Conservation (phyloP, 2,329 filamentous ascomycete species). For the Ophiocordyceps camponoti-floridani region DNA sequence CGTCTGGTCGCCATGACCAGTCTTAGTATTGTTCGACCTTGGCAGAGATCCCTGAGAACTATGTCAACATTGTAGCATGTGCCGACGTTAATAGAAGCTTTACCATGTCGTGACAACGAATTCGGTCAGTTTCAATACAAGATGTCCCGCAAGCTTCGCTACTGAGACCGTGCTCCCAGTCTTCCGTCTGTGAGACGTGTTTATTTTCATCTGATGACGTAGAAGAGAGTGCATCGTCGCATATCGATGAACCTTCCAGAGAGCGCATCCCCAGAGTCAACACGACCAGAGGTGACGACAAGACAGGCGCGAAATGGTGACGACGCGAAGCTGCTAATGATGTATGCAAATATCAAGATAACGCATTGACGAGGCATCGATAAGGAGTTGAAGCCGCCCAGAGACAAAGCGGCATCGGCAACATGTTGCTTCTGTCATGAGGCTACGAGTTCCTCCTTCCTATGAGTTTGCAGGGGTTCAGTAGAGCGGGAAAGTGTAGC, state of each 20-base stretch:
- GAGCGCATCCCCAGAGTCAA: background rate
- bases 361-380: background rate
- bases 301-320: background rate
- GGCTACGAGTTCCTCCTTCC: background rate
- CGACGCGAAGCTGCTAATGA: background rate
- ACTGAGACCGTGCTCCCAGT: background rate
- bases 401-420: background rate
- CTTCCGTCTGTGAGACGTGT: too few species aligned
- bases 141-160: background rate
- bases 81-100: background rate
- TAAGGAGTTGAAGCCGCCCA: background rate
- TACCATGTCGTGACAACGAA: conserved; percentile 1
- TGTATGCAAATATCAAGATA: background rate
- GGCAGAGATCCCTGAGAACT: background rate
- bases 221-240: background rate
- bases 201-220: background rate
- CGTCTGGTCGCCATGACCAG: conserved; percentile 6
- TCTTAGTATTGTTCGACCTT: conserved; percentile 2
- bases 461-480: too few species aligned
- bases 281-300: too few species aligned
- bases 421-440: background rate
- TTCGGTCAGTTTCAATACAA: conserved; percentile 2
- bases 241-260: background rate
- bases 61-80: background rate
- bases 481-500: too few species aligned